Conservation (phyloP, 2,329 filamentous ascomycete species). For the Claviceps sp. region DNA sequence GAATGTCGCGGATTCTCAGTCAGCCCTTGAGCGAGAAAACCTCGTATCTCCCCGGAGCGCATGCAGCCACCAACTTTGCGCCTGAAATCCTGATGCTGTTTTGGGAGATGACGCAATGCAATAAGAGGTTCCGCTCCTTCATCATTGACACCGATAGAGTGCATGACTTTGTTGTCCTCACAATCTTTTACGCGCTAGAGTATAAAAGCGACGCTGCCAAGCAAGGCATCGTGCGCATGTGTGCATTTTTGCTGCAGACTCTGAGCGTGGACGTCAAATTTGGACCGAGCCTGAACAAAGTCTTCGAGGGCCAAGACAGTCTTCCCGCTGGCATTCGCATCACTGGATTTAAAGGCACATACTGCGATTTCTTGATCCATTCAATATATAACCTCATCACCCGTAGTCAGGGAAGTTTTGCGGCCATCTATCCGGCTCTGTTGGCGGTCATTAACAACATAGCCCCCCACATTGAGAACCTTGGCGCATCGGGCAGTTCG, state of each 20-base stretch:
- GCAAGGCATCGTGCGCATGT: slow-evolving; percentile 90
- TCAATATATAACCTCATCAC: slow-evolving; percentile 89
- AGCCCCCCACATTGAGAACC: slow-evolving; percentile 65
- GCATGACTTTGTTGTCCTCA: slow-evolving; percentile 82
- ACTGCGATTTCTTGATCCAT: slow-evolving; percentile 89
- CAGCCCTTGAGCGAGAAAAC: slow-evolving; percentile 82
- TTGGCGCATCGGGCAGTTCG: slow-evolving; percentile 61
- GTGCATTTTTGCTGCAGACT: slow-evolving; percentile 91
- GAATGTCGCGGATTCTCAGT: slow-evolving; percentile 83
- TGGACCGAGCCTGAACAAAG: slow-evolving; percentile 77
- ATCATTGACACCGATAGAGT: slow-evolving; percentile 91
- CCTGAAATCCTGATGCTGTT: slow-evolving; percentile 95
- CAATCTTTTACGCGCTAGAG: slow-evolving; percentile 86
- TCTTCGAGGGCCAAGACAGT: slow-evolving; percentile 78
- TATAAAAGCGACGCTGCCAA: slow-evolving; percentile 76
- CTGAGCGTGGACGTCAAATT: slow-evolving; percentile 88
- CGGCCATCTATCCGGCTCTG: slow-evolving; percentile 83
- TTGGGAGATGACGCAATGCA: slow-evolving; percentile 95
- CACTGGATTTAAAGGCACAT: slow-evolving; percentile 72
- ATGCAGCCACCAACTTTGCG: slow-evolving; percentile 70
- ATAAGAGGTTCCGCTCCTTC: slow-evolving; percentile 91
- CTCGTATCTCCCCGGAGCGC: slow-evolving; percentile 77
- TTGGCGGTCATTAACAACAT: slow-evolving; percentile 91
- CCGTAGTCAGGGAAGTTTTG: slow-evolving; percentile 76
- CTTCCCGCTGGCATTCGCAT: slow-evolving; percentile 72